Conservation (phyloP, 257 asterid genomes). For the Solanum microdontum region DNA sequence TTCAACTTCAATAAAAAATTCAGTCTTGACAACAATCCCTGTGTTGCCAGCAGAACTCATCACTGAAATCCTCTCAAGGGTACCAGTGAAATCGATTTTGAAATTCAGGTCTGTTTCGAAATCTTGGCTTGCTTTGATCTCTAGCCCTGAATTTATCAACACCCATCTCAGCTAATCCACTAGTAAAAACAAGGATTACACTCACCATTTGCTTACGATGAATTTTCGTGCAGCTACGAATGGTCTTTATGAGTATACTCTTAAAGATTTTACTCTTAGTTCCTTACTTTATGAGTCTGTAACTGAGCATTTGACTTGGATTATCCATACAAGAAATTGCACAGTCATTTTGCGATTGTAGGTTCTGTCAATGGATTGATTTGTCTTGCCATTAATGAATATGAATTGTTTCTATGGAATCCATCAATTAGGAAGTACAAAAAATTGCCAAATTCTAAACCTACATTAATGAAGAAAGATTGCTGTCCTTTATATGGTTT, state of each 20-base stretch:
- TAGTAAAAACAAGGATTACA: neutral
- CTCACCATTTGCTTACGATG: neutral
- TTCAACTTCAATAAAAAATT: no score
- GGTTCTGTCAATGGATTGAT: neutral
- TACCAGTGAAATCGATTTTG: neutral
- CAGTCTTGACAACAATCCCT: neutral
- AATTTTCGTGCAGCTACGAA: no score
- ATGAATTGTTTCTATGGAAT: neutral
- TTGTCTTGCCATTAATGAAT: neutral
- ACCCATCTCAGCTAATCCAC: neutral
- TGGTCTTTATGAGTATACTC: neutral
- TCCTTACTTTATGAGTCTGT: neutral
- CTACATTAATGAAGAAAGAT: neutral
- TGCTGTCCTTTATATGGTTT: neutral
- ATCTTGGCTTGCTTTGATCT: neutral
- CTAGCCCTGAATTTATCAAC: neutral
- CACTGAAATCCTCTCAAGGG: neutral
- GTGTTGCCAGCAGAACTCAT: neutral
- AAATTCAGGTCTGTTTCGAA: neutral
- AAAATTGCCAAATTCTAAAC: neutral
- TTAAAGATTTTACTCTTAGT: neutral
- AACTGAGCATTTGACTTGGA: neutral
- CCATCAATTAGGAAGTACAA: neutral
- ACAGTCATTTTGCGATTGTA: neutral
- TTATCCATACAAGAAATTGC: neutral